phyloP scores from a whole-genome alignment of 495 filamentous ascomycete species.

The Aspergillus carlsbadensis region DNA sequence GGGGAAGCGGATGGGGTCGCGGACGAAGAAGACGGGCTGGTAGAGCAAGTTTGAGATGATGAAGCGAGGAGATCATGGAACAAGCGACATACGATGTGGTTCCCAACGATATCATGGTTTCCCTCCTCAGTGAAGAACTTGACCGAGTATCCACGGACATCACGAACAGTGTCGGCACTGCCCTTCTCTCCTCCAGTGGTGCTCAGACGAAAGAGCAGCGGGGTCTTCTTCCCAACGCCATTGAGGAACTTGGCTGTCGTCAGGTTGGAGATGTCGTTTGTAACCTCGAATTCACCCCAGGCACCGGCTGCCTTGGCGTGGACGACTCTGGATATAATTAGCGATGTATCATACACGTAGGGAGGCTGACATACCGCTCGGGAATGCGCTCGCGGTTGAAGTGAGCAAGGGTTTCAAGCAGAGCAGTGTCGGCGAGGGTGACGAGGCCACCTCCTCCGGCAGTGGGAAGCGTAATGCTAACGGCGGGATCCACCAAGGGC shows the following conservation, averaged over 20 bases:
- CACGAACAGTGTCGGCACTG: slow-evolving; percentile 62
- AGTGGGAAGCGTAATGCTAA: slow-evolving; percentile 29
- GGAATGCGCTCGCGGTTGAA: slow-evolving; percentile 57
- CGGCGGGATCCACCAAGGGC: slow-evolving; percentile 26
- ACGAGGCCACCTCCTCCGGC: slow-evolving; percentile 27
- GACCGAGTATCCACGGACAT: slow-evolving; percentile 66
- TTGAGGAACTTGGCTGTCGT: slow-evolving; percentile 41
- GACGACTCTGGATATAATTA: slow-evolving; percentile 46
- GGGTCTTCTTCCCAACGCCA: slow-evolving; percentile 62
- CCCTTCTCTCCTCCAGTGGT: slow-evolving; percentile 66
- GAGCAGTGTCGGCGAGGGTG: slow-evolving; percentile 29
- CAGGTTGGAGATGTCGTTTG: slow-evolving; percentile 50
- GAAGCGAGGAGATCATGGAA: neutral
- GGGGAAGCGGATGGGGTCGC: slow-evolving; percentile 55
- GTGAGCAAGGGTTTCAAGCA: slow-evolving; percentile 45
- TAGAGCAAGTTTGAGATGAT: neutral
- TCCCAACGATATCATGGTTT: slow-evolving; percentile 60
- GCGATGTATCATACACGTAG: neutral
- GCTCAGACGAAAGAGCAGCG: slow-evolving; percentile 59
- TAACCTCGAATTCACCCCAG: slow-evolving; percentile 62
- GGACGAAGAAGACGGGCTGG: slow-evolving; percentile 52
- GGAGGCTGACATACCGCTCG: slow-evolving; percentile 31
- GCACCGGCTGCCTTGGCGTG: slow-evolving; percentile 62
- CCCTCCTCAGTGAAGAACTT: slow-evolving; percentile 81
- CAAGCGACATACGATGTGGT: slow-evolving; percentile 26